These are phyloP conservation scores for Plasmodium sp. DNA, from an alignment of 169 alveolate genomes.

Conservation along the genomic window DNA sequence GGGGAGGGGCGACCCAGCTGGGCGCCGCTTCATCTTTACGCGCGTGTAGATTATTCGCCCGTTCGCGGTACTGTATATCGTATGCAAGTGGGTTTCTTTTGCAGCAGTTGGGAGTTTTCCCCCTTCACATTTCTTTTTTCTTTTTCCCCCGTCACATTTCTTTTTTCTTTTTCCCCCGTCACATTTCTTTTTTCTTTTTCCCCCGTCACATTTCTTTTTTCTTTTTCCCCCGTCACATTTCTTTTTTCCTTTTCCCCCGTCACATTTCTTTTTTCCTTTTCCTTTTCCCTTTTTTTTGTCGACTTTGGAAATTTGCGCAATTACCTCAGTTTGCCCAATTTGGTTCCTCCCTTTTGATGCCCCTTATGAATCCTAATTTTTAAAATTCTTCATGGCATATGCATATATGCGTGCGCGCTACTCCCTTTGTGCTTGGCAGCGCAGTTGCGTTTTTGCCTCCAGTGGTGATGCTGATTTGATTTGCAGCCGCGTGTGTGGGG, in stretches of 20 bases:
- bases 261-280: background rate
- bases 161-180: background rate
- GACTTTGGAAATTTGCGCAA: background rate
- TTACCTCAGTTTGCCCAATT: background rate
- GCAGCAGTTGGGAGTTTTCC: background rate
- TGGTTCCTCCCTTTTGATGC: background rate
- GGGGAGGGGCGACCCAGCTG: background rate
- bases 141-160: background rate
- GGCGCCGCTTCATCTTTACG: background rate
- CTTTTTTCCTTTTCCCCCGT: background rate
- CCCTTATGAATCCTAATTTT: background rate
- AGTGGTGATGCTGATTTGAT: background rate
- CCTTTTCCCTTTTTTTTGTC: slow-evolving; percentile 10
- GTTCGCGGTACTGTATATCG: background rate
- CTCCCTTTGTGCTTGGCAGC: background rate
- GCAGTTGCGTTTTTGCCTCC: background rate
- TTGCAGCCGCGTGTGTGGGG: background rate
- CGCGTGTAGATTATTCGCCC: background rate
- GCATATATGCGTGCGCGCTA: background rate
- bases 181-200: background rate
- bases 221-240: no score
- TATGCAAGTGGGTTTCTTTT: background rate
- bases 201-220: background rate
- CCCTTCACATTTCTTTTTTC: background rate
- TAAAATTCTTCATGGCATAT: background rate